Evolutionary conservation across 768 basidiomycete genomes (phyloP).

Genomic region (Lactifluus rugatus): DNA sequence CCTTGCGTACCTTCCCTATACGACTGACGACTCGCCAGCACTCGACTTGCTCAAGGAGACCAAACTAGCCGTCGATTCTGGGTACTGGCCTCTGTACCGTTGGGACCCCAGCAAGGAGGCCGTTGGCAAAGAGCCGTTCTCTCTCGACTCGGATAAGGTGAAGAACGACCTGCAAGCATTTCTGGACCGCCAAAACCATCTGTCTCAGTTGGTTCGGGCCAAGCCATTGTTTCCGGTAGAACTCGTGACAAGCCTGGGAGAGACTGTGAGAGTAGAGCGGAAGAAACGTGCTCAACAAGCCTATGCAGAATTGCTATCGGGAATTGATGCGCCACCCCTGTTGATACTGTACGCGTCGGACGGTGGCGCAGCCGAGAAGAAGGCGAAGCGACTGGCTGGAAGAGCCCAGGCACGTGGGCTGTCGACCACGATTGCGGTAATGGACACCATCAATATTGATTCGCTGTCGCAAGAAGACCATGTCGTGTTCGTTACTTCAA

Average conservation of each 20-base stretch:
- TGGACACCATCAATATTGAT: constrained; percentile 76
- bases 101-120: constrained; percentile 88
- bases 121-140: constrained; percentile 73
- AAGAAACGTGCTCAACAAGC: constrained; percentile 72
- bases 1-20: constrained; percentile 89
- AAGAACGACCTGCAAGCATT: constrained; percentile 91
- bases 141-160: constrained; percentile 85
- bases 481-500: constrained; percentile 82
- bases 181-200: constrained; percentile 93
- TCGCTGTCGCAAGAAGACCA: constrained; percentile 53
- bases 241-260: constrained; percentile 75
- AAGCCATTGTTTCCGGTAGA: constrained; percentile 74
- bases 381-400: constrained; percentile 76
- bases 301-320: constrained; percentile 72
- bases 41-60: constrained; percentile 95
- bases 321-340: constrained; percentile 83
- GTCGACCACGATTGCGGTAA: constrained; percentile 57
- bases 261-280: constrained; percentile 74
- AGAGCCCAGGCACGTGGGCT: constrained; percentile 82
- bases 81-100: constrained; percentile 97
- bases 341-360: constrained; percentile 91
- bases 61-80: constrained; percentile 90
- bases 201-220: constrained; percentile 82
- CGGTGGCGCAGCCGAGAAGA: constrained; percentile 92
- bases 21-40: constrained; percentile 62